Base-by-base conservation (phyloP, 441 rosid genomes). In the Daphne laureola region DNA sequence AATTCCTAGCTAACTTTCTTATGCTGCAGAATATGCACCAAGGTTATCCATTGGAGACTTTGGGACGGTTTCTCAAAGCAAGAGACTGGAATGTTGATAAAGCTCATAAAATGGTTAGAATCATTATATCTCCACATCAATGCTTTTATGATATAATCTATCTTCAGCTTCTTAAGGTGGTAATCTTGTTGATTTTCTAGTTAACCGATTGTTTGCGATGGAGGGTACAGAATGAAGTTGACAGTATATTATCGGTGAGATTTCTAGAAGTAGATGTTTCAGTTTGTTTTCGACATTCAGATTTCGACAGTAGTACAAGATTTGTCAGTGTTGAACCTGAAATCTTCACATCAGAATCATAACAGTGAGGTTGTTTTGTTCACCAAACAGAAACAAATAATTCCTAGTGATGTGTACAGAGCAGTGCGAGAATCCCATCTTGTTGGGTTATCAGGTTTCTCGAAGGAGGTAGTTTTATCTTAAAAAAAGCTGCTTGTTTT, bases 351-450 rank as follows among this genome's bases (percentile, higher is more conserved):
- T 31, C 38, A 31, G 38, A 11, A 31, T 31, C 38, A 31, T 31
- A 31, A 31, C 38, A 27, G 43, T 58, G 48, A 13, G 51, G 46
- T 50, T 60, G 17, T 9, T 15, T 35, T 53, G 23, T 48, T 36
- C 7, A 13, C 38, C 36, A 17, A 47, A 65, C 67, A 83, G 90
- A 83, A 80, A 71, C 90, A 86, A n/a, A 78, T 83, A 15, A 56
- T 71, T 17, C 90, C 90, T 17, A 52, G 58, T 64, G 87, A 84
- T 48, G 61, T 78, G 56, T 84, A 81, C 53, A 71, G 85, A 77
- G 80, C 73, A 44, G 75, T 81, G 47, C 77, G 91, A 56, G 91
- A 84, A 60, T 67, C 85, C 62, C 87, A 84, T 36, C 91, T 84
- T 55, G 57, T 73, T 18, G 91, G 87, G 53, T 17, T 84, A 51